Conservation (phyloP, 2,329 filamentous ascomycete species). For the Periglandula ipomoeae region DNA sequence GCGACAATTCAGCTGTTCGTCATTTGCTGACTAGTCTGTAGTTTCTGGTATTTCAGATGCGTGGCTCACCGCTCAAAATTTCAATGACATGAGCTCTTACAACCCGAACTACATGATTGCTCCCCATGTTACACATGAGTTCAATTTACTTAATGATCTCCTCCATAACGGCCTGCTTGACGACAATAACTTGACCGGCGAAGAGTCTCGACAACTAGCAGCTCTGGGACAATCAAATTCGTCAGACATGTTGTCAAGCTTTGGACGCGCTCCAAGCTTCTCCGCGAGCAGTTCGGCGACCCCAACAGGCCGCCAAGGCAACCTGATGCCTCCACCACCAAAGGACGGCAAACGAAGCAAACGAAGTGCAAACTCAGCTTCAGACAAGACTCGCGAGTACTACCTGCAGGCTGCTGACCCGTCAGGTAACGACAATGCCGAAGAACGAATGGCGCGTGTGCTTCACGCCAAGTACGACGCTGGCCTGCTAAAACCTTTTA, state of each 20-base stretch:
- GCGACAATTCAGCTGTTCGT: neutral
- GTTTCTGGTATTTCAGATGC: constrained; percentile 75
- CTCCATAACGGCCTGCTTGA: constrained; percentile 86
- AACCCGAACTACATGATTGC: constrained; percentile 91
- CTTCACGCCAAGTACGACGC: constrained; percentile 95
- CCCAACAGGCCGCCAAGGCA: constrained; percentile 15
- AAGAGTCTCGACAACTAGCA: constrained; percentile 46
- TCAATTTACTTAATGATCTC: constrained; percentile 94
- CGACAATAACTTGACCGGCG: constrained; percentile 62
- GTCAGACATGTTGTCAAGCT: constrained; percentile 39
- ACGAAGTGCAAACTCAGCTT: constrained; percentile 56
- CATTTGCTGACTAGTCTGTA: constrained; percentile 25
- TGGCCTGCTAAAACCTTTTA: constrained; percentile 90
- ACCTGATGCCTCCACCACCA: constrained; percentile 40
- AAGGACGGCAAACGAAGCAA: constrained; percentile 43
- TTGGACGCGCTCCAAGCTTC: constrained; percentile 31
- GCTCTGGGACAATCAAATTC: constrained; percentile 32
- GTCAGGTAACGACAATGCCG: constrained; percentile 72
- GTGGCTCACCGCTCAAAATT: constrained; percentile 71
- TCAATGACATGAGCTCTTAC: constrained; percentile 89
- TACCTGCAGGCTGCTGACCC: constrained; percentile 96
- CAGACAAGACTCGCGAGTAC: constrained; percentile 77
- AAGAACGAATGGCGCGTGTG: constrained; percentile 91
- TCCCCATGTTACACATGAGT: constrained; percentile 91
- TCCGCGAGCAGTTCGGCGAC: constrained; percentile 14